Base-by-base conservation (phyloP, 139 green algal genomes). In the Yamagishiella unicocca region DNA sequence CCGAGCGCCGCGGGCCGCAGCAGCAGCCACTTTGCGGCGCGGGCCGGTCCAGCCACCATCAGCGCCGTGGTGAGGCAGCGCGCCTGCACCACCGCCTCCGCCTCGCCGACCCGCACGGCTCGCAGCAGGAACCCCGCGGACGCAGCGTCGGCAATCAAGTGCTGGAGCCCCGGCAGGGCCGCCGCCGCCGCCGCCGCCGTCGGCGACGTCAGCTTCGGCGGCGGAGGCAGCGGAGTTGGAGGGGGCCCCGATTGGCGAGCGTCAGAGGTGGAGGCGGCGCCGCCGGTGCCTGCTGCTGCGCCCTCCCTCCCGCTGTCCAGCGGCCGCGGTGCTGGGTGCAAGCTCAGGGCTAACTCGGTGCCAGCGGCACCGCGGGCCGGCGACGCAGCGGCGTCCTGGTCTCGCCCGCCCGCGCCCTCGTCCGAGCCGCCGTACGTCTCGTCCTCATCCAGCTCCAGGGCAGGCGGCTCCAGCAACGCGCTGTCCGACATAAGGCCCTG, bases 1-100 rank as follows among this genome's bases (percentile, higher is more conserved):
- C 58, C 17, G 25, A 94, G 90, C 4, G 58, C 70, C 0, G 88
- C 37, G 12, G 94, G 91, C 62, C 88, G 88, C 21, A 88, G 43
- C 43, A 96, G 46, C 55, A 96, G 64, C 12, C 64, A 71, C 33
- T n/a, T 43, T 0, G 84, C 76, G 33, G 92, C 74, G 42, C 54
- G 62, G n/a, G 25, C 61, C 1, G 90, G 80, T 74, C 87, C 92
- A 93, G 89, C 77, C 86, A 87, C 66, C 70, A 95, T 83, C 64
- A 95, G 64, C 7, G 93, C 93, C 40, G 90, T 93, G 43, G 88
- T 88, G 29, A 95, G 89, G 67, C 92, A 89, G 46, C 90, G 89
- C 7, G 88, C 92, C 54, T 90, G 87, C 86, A 93, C 55, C 37
- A 66, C 77, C 22, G 87, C 92, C 5, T 43, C n/a, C 8, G 62